Percentiles rank a stretch among this genome's conserved stretches.
Evolutionary conservation across 139 green algal genomes (phyloP).

Genomic region (Penium margaritaceum): DNA sequence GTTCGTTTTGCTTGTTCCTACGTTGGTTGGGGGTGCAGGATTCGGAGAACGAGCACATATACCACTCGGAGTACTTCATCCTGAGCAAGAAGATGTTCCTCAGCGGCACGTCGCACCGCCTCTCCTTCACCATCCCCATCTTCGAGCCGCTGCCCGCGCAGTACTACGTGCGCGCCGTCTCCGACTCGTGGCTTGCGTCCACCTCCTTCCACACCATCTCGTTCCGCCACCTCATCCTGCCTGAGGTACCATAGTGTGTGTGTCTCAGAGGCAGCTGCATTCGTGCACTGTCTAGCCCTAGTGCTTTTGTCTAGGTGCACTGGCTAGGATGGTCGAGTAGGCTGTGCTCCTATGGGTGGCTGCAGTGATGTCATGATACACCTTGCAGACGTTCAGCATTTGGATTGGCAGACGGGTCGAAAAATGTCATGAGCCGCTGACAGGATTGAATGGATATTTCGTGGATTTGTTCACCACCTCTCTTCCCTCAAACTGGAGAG

Average conservation of each 20-base stretch:
- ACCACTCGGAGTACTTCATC: slow-evolving; percentile 80
- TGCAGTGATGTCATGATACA: background rate
- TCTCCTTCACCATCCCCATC: slow-evolving; percentile 92
- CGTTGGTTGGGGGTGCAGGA: too few relatives aligned
- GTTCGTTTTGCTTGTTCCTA: too few relatives aligned
- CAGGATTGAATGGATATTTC: too few relatives aligned
- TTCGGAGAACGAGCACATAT: slow-evolving; percentile 82
- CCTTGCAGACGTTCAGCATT: too few relatives aligned
- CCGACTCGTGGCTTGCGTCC: slow-evolving; percentile 69
- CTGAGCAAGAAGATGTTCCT: slow-evolving; percentile 73
- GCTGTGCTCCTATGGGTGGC: background rate
- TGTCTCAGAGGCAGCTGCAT: too few relatives aligned
- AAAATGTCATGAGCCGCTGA: too few relatives aligned
- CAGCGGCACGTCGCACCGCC: slow-evolving; percentile 19
- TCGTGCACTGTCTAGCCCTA: too few relatives aligned
- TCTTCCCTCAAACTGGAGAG: too few relatives aligned
- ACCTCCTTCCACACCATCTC: slow-evolving; percentile 46
- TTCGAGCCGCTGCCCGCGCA: slow-evolving; percentile 82
- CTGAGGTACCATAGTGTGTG: slow-evolving; percentile 42
- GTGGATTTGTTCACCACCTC: too few relatives aligned
- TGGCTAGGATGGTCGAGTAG: too few relatives aligned
- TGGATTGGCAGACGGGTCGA: too few relatives aligned
- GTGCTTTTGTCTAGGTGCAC: too few relatives aligned
- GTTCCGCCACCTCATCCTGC: slow-evolving; percentile 52
- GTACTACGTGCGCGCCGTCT: slow-evolving; percentile 69